These are phyloP conservation scores for Hibiscus mutabilis DNA, from an alignment of 345 rosid genomes.

Conservation along the genomic window DNA sequence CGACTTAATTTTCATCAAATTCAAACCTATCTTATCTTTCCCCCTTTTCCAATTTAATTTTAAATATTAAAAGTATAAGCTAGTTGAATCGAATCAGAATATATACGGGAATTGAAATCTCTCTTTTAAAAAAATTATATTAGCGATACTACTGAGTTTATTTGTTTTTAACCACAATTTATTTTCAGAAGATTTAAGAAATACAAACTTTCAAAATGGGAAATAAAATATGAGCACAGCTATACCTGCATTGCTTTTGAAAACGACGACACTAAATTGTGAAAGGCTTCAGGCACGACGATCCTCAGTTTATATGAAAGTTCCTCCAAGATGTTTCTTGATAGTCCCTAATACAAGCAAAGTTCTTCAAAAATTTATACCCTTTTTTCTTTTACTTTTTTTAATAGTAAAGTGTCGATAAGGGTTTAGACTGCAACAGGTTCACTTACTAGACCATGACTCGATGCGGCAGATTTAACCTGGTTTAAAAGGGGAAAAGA, in stretches of 20 bases:
- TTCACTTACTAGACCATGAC: slow-evolving; percentile 40
- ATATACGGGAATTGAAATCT: too few relatives aligned
- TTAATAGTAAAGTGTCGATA: background rate
- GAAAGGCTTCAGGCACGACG: background rate
- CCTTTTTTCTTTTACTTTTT: background rate
- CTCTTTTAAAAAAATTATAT: too few relatives aligned
- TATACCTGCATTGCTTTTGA: background rate
- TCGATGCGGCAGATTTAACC: slow-evolving; percentile 38
- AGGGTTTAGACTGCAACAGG: slow-evolving; percentile 54
- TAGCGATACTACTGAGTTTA: too few relatives aligned
- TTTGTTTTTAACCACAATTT: background rate
- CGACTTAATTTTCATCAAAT: background rate
- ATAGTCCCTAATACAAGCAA: slow-evolving; percentile 35
- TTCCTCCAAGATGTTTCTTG: slow-evolving; percentile 12
- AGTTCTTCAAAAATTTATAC: slow-evolving; percentile 33
- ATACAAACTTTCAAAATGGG: background rate
- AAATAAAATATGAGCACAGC: background rate
- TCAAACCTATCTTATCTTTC: background rate
- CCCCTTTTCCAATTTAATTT: too few relatives aligned
- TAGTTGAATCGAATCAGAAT: too few relatives aligned
- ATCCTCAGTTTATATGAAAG: background rate
- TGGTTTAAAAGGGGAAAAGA: slow-evolving; percentile 18
- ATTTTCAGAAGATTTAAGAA: background rate
- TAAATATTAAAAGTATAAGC: background rate
- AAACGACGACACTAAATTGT: background rate